phyloP scores from a whole-genome alignment of 441 rosid species.

The Mallotus japonicus region DNA sequence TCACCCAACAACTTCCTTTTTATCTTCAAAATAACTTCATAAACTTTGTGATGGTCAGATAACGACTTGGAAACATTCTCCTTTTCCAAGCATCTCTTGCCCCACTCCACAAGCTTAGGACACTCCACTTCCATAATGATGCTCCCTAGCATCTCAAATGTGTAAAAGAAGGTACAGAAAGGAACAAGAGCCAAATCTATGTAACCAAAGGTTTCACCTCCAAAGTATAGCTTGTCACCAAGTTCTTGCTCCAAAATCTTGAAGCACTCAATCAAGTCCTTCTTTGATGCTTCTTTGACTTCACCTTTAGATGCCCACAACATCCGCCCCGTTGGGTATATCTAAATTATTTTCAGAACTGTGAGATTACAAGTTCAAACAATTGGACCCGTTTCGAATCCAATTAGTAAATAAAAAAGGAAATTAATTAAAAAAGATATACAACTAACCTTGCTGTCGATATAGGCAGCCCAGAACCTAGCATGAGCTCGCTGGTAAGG shows the following conservation, averaged over 20 bases:
- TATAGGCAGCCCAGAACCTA: slow-evolving; percentile 3
- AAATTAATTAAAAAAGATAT: background rate
- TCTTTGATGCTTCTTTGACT: background rate
- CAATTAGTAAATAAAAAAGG: too few relatives aligned
- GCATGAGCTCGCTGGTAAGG: slow-evolving; percentile 5
- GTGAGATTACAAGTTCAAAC: too few relatives aligned
- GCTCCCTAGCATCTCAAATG: background rate
- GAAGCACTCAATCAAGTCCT: slow-evolving; percentile 6
- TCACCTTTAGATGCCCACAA: background rate
- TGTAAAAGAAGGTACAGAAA: background rate
- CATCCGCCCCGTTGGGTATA: too few relatives aligned
- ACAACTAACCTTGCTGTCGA: background rate
- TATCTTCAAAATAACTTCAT: background rate
- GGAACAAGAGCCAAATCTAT: slow-evolving; percentile 12
- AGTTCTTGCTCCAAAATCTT: slow-evolving; percentile 8
- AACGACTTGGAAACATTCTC: slow-evolving; percentile 14
- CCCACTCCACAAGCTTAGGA: slow-evolving; percentile 11
- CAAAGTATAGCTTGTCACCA: slow-evolving; percentile 14
- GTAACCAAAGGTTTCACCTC: slow-evolving; percentile 9
- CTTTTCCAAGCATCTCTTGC: slow-evolving; percentile 10
- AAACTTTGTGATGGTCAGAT: background rate
- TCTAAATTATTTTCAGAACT: too few relatives aligned
- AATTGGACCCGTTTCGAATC: too few relatives aligned
- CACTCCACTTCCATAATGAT: slow-evolving; percentile 8
- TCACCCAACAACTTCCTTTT: background rate